Evolutionary conservation across 139 green algal species (phyloP).

Genomic region (Micractinium conductrix): DNA sequence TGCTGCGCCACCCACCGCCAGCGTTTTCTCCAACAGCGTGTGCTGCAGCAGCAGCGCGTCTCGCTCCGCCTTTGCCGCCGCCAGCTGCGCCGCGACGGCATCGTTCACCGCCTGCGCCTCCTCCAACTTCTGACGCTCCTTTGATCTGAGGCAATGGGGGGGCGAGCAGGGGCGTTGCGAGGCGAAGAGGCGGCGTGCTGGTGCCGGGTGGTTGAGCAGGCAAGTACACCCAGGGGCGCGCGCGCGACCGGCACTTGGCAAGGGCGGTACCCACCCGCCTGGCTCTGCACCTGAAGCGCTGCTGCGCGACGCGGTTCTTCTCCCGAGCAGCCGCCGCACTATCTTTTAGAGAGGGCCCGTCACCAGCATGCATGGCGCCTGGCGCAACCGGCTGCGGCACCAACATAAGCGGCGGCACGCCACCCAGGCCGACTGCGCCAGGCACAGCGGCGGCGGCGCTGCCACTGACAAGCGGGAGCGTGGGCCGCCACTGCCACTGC

Average conservation of each 20-base stretch:
- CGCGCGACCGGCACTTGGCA: no score
- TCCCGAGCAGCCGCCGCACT: not conserved
- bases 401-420: no score
- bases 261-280: no score
- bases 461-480: not conserved
- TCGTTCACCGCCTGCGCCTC: not conserved
- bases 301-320: constrained; percentile 26
- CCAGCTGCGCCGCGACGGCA: not conserved
- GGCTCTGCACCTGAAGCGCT: constrained; percentile 21
- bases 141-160: not conserved
- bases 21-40: constrained; percentile 7
- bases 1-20: not conserved
- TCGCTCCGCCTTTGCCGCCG: not conserved
- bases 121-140: constrained; percentile 2
- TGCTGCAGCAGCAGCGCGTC: constrained; percentile 6
- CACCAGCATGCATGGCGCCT: not conserved
- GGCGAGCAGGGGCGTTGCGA: no score
- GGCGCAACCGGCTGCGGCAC: no score
- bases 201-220: no score
- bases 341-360: not conserved
- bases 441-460: not conserved
- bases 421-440: no score
- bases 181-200: no score
- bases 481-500: not conserved
- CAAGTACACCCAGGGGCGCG: no score